Evolutionary conservation across 306 rosid genomes (phyloP), one percentile per base, ranked within the genome.

Genomic region (Dryas octopetala): DNA sequence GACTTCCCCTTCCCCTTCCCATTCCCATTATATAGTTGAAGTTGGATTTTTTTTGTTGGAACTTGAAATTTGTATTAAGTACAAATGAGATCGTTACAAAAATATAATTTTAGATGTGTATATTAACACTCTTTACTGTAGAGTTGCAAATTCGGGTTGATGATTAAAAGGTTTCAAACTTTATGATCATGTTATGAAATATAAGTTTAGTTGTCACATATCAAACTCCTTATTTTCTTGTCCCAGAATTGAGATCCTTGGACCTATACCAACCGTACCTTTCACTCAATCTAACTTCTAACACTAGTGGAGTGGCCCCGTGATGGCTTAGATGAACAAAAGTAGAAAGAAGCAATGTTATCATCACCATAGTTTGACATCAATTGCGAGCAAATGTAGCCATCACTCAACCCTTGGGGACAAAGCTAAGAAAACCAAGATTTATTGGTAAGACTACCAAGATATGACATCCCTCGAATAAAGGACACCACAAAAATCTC

Each of bases 391-490:
- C 45, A 77, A 45, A 48, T 60, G 76, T 55, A 68, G 50, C 55
- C 41, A 74, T 78, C 86, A 67, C 75, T 78, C 76, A 19, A 68
- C 3, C 55, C 76, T 77, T 77, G 64, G 13, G 53, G 10, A 69
- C 79, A 89, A 86, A 86, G 90, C 78, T 59, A 82, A 64, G 41
- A 65, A 45, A 63, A 10, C 68, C 13, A 63, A 40, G 47, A 46
- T 53, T 40, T 28, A 54, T 17, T 5, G 63, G 53, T 71, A 23
- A 19, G 16, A 40, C 76, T 26, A 46, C 47, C 6, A n/a, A 65
- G 28, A 41, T 63, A 41, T 63, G 68, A 3, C 48, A 8, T 6
- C 49, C 48, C 26, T 40, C 48, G 4, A 63, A 44, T 1, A 63
- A 63, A 28, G 45, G 7, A 59, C 43, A 40, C 23, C 13, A 38